Conservation (phyloP, 352 stramenopile species). For the Hyaloperonospora arabidopsidis region DNA sequence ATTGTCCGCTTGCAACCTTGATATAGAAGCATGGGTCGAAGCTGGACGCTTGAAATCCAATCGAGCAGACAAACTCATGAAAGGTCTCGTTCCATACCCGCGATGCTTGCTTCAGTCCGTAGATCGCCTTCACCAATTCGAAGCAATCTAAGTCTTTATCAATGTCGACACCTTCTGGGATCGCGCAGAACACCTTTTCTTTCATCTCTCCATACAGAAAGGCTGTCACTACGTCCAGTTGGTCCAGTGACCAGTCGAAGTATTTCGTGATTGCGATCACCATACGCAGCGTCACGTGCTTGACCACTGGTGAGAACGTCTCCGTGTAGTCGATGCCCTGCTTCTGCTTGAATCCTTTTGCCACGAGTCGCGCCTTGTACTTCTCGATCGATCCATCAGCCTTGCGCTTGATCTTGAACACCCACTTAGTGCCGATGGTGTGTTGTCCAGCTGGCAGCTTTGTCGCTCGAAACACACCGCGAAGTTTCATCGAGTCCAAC, state of each 20-base stretch:
- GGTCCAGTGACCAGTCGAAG: conserved; percentile 1
- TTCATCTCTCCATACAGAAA: conserved; percentile 8
- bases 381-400: neutral
- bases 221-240: conserved; percentile 6
- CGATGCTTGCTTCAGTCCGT: too few relatives aligned
- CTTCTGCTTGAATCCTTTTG: neutral
- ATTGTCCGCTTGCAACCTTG: too few relatives aligned
- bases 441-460: neutral
- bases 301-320: neutral
- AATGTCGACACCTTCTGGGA: too few relatives aligned
- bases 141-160: too few relatives aligned
- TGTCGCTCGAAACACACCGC: neutral
- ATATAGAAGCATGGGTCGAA: too few relatives aligned
- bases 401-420: neutral
- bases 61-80: too few relatives aligned
- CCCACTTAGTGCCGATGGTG: neutral
- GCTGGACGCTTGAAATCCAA: too few relatives aligned
- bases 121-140: too few relatives aligned
- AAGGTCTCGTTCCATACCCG: too few relatives aligned
- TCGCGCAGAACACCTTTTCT: too few relatives aligned
- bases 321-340: neutral
- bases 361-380: neutral
- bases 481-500: conserved; percentile 4
- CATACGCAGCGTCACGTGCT: conserved; percentile 3
- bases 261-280: neutral